Percentiles rank a stretch among this genome's conserved stretches.
phyloP scores from a whole-genome alignment of 2,329 filamentous ascomycete genomes.

The Hypoxylon sp. region DNA sequence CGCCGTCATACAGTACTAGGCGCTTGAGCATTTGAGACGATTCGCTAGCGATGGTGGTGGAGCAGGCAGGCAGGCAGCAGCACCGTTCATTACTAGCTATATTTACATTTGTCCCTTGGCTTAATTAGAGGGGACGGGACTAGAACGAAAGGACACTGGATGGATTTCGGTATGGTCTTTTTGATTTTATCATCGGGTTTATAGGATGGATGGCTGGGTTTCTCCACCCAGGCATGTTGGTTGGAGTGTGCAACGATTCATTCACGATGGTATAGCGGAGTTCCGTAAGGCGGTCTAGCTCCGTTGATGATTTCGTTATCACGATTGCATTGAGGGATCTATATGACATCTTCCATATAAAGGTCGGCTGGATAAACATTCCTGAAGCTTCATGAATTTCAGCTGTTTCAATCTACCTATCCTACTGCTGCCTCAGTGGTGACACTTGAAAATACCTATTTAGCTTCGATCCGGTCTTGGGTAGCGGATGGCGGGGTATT shows the following conservation, averaged over 20 bases:
- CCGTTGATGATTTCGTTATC: constrained; percentile 14
- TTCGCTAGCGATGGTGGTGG: background rate
- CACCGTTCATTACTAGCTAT: background rate
- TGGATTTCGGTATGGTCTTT: background rate
- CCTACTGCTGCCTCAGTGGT: background rate
- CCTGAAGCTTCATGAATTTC: constrained; percentile 1
- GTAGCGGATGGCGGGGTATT: constrained; percentile 34
- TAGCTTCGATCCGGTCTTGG: constrained; percentile 1
- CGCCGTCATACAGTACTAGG: constrained; percentile 31
- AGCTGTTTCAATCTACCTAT: background rate
- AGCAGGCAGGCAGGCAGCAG: background rate
- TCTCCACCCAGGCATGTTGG: constrained; percentile 9
- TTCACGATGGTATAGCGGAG: constrained; percentile 25
- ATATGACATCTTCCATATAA: background rate
- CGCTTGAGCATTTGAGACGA: constrained; percentile 33
- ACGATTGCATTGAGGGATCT: constrained; percentile 29
- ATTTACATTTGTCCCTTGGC: background rate
- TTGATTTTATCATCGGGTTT: constrained; percentile 9
- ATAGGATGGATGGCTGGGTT: background rate
- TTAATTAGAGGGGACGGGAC: constrained; percentile 1
- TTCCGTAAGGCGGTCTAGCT: constrained; percentile 23
- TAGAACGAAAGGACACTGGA: constrained; percentile 5
- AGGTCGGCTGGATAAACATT: background rate
- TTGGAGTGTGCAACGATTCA: constrained; percentile 2
- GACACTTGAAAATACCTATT: background rate